Evolutionary conservation across 371 early-diverging fungal species (phyloP).

Genomic region (Phascolomyces articulosus): DNA sequence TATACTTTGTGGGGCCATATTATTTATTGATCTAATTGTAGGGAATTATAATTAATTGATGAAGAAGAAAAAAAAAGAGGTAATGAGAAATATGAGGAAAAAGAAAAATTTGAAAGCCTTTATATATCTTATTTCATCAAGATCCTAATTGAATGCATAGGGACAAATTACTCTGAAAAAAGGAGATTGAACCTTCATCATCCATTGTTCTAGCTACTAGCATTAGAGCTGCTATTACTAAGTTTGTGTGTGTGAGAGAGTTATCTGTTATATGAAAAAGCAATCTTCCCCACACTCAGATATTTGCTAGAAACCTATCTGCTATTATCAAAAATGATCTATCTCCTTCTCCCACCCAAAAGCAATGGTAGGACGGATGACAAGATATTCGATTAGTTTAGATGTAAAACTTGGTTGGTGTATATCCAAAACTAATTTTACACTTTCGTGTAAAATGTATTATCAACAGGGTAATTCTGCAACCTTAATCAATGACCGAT

Average conservation of each 20-base stretch:
- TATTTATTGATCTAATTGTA: not conserved
- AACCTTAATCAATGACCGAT: not conserved
- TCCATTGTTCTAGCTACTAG: not conserved
- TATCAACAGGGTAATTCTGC: not conserved
- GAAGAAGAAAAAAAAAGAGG: not conserved
- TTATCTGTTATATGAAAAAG: no score
- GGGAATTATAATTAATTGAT: not conserved
- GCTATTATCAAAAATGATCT: not conserved
- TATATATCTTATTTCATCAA: not conserved
- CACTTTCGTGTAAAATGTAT: not conserved
- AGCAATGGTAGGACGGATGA: not conserved
- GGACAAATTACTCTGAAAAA: not conserved
- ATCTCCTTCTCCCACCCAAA: not conserved
- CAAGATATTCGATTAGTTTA: not conserved
- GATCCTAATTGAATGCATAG: not conserved
- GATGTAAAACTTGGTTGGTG: not conserved
- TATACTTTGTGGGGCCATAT: not conserved
- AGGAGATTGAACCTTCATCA: slow-evolving; percentile 1
- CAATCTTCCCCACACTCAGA: no score
- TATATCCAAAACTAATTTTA: not conserved
- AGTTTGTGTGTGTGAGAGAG: not conserved
- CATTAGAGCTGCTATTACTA: not conserved
- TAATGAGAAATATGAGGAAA: not conserved
- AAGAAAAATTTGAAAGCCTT: not conserved
- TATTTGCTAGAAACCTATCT: no score